A percentile compares a stretch with the other conserved stretches of the same genome.
These are phyloP conservation scores for Neurospora sp. DNA, from an alignment of 495 filamentous ascomycete genomes.

Conservation along the genomic window DNA sequence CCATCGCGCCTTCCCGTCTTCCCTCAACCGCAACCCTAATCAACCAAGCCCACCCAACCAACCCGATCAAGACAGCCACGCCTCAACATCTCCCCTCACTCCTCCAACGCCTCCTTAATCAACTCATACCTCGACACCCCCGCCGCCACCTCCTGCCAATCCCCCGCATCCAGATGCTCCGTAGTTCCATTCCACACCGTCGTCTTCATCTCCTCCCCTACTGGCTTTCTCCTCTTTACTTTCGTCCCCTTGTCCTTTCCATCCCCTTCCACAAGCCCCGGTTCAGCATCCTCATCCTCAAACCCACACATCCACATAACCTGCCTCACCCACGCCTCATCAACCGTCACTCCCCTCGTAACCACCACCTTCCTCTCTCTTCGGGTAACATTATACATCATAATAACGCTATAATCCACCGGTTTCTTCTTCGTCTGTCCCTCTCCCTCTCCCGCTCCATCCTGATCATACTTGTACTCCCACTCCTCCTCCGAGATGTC, in stretches of 20 bases:
- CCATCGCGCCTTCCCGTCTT: neutral
- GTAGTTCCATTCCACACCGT: neutral
- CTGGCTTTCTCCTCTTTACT: no score
- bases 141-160: conserved; percentile 12
- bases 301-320: conserved; percentile 7
- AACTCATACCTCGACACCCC: conserved; percentile 13
- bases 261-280: no score
- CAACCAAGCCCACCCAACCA: neutral
- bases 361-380: neutral
- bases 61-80: conserved; percentile 2
- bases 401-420: conserved; percentile 11
- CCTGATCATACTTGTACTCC: no score
- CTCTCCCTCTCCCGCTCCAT: no score
- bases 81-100: neutral
- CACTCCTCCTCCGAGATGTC: no score
- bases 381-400: conserved; percentile 6
- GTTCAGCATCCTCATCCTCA: neutral
- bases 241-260: no score
- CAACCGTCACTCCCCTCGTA: conserved; percentile 7
- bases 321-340: conserved; percentile 3
- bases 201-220: no score
- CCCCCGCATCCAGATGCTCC: conserved; percentile 2
- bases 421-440: neutral
- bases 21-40: neutral
- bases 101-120: conserved; percentile 8